A percentile compares a stretch with the other conserved stretches of the same genome.
phyloP scores from a whole-genome alignment of 352 stramenopile genomes.

The Globisporangium recalcitrans region DNA sequence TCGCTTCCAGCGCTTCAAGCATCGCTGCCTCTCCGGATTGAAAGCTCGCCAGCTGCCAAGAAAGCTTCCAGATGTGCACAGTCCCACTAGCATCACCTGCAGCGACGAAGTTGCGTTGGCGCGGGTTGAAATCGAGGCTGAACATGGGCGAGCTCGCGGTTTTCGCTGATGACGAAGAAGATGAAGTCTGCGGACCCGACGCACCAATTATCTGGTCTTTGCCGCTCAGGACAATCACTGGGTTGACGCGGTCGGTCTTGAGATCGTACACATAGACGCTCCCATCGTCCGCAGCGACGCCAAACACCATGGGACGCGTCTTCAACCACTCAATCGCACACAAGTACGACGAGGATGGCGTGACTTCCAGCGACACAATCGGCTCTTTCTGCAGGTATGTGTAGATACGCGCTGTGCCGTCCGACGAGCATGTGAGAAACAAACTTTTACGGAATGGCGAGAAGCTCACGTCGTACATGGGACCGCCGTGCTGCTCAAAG shows the following conservation, averaged over 20 bases:
- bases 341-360: conserved; percentile 60
- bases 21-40: conserved; percentile 59
- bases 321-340: conserved; percentile 73
- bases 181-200: not conserved
- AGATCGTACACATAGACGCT: conserved; percentile 78
- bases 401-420: conserved; percentile 80
- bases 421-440: conserved; percentile 71
- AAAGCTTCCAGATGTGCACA: conserved; percentile 82
- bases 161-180: conserved; percentile 5
- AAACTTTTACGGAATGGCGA: conserved; percentile 82
- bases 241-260: conserved; percentile 42
- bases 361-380: conserved; percentile 60
- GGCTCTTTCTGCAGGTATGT: conserved; percentile 56
- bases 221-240: conserved; percentile 35
- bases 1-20: conserved; percentile 38
- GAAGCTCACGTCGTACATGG: conserved; percentile 76
- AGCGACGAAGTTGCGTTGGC: conserved; percentile 81
- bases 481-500: conserved; percentile 64
- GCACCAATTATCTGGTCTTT: conserved; percentile 21
- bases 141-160: conserved; percentile 34
- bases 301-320: conserved; percentile 73
- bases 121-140: conserved; percentile 71
- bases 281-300: conserved; percentile 59
- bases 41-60: conserved; percentile 76
- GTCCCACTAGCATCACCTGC: conserved; percentile 53